These are phyloP conservation scores for Mycena capillaripes DNA, from an alignment of 768 basidiomycete genomes.

Conservation along the genomic window DNA sequence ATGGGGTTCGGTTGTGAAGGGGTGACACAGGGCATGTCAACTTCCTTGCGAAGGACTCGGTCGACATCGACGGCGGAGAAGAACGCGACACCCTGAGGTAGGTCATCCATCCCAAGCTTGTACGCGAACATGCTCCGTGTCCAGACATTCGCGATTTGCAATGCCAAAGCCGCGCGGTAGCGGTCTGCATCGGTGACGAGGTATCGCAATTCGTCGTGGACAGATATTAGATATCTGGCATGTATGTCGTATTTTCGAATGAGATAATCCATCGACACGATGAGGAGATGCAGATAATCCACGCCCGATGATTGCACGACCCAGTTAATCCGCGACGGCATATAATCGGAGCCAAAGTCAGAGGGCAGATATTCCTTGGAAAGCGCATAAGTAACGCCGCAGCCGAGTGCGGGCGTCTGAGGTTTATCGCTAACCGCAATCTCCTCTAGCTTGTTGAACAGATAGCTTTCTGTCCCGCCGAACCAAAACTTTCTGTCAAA, in stretches of 20 bases:
- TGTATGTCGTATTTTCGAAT: conserved; percentile 84
- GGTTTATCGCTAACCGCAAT: conserved; percentile 91
- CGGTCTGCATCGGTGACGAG: conserved; percentile 90
- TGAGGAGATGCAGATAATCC: conserved; percentile 96
- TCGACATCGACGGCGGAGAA: conserved; percentile 98
- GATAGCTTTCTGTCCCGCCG: conserved; percentile 94
- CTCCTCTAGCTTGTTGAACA: conserved; percentile 98
- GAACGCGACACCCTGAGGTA: conserved; percentile 96
- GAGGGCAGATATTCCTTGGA: conserved; percentile 89
- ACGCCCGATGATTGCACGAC: conserved; percentile 99
- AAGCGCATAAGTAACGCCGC: conserved; percentile 94
- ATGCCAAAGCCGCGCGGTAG: conserved; percentile 90
- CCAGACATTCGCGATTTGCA: conserved; percentile 98
- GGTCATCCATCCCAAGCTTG: conserved; percentile 94
- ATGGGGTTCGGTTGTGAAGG: conserved; percentile 90
- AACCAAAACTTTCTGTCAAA: conserved; percentile 94
- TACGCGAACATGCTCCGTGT: conserved; percentile 92
- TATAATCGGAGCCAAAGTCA: conserved; percentile 87
- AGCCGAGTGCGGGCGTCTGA: conserved; percentile 93
- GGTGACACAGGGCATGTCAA: conserved; percentile 95
- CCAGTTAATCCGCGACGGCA: conserved; percentile 99
- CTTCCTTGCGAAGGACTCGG: conserved; percentile 92
- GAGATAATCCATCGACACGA: conserved; percentile 95
- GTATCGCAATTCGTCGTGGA: conserved; percentile 97
- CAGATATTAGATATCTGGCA: conserved; percentile 95